These are phyloP conservation scores for Chrysoporthe deuterocubensis DNA, from an alignment of 2,329 filamentous ascomycete species.

Conservation along the genomic window DNA sequence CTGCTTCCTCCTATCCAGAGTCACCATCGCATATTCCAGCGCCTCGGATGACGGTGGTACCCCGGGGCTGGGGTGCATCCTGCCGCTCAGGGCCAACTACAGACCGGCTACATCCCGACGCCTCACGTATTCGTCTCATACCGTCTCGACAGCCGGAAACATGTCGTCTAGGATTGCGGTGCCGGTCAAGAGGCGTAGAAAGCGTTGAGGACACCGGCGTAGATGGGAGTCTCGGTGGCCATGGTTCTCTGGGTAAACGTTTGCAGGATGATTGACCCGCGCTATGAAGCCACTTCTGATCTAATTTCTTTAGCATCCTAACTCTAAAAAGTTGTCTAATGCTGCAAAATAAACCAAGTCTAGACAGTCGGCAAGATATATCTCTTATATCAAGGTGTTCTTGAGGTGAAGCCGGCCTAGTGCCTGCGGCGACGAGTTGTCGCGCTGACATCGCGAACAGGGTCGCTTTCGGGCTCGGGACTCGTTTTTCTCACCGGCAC, in stretches of 20 bases:
- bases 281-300: neutral
- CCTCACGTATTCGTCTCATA: constrained; percentile 13
- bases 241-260: neutral
- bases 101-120: constrained; percentile 10
- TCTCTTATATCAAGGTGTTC: neutral
- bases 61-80: constrained; percentile 7
- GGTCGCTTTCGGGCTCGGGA: no score
- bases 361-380: neutral
- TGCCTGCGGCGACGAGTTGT: no score
- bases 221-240: neutral
- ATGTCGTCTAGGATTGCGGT: constrained; percentile 19
- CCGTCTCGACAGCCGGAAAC: constrained; percentile 8
- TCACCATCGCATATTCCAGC: constrained; percentile 9
- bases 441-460: no score
- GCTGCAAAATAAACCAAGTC: neutral
- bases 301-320: no score
- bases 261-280: no score
- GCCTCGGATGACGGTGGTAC: constrained; percentile 6
- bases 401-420: no score
- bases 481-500: no score
- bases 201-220: constrained; percentile 17
- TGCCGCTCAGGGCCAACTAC: constrained; percentile 19
- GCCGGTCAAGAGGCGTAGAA: constrained; percentile 14
- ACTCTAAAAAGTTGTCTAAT: neutral
- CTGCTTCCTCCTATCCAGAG: constrained; percentile 1